Base-by-base conservation (phyloP, 768 basidiomycete genomes). In the Boletus rubescentipes region DNA sequence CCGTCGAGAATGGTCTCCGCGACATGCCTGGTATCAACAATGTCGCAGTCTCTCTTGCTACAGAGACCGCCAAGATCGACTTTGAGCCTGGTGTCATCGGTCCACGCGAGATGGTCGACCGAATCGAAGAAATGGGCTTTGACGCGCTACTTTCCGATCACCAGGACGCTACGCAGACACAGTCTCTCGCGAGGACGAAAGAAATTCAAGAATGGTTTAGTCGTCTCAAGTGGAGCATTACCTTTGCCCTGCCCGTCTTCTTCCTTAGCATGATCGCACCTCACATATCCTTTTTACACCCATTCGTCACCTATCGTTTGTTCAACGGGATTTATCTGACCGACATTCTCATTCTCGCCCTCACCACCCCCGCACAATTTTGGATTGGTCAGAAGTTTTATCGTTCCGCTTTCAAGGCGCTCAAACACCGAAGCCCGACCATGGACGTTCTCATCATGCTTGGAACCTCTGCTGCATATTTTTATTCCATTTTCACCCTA, bases 381-480 rank as follows among this genome's bases (percentile, higher is more conserved):
- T 96, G 90, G 85, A 77, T 98, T 36, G 97, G 93, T 3, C 74
- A 73, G 50, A 86, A 85, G 59, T 98, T 98, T 73, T 96, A 97
- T 70, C 79, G 79, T 39, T 90, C 85, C 57, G 94, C 97, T 9
- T 97, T 81, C 78, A 96, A 95, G 72, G 85, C 94, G 5, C 75
- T 98, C 48, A 90, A 84, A 67, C 97, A 99, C 70, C 81, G 84
- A 29, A 81, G 84, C 9, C 91, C 94, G 8, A 99, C 96, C 2
- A 99, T 99, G 96, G 97, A 99, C 69, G 93, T 98, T 37, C 89
- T 99, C 41, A 84, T 99, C 65, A 91, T 94, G 73, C 80, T 98
- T 32, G 97, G 96, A 46, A 98, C 96, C 5, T 89, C 93, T 1
- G 87, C 96, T 0, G 91, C 97, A 9, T 98, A 96, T 68, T 78